Evolutionary conservation across 2,329 filamentous ascomycete genomes (phyloP).

Genomic region (Colletotrichum orbiculare): DNA sequence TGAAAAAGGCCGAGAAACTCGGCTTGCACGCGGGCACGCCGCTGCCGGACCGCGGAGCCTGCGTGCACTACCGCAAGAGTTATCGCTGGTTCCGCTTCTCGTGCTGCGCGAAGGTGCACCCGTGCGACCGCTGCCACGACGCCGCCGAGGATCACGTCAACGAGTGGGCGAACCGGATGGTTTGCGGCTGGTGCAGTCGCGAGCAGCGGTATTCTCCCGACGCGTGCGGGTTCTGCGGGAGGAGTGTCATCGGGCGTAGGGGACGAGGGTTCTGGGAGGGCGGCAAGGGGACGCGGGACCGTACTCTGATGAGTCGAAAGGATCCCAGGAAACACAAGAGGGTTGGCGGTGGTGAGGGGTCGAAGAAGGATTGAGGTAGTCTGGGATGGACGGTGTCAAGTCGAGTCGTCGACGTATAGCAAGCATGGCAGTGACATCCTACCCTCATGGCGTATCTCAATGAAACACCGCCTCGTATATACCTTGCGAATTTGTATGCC

Average conservation of each 20-base stretch:
- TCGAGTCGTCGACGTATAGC: no score
- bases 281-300: conserved; percentile 82
- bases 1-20: conserved; percentile 62
- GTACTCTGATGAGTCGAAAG: conserved; percentile 77
- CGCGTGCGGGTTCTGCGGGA: conserved; percentile 79
- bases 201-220: conserved; percentile 85
- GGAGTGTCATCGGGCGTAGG: conserved; percentile 73
- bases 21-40: conserved; percentile 68
- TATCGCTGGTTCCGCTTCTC: conserved; percentile 75
- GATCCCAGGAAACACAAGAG: conserved; percentile 80
- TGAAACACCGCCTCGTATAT: no score
- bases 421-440: no score
- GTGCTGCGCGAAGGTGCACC: conserved; percentile 68
- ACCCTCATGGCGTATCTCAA: no score
- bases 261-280: conserved; percentile 86
- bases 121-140: conserved; percentile 83
- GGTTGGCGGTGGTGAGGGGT: conserved; percentile 55
- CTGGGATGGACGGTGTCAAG: background rate
- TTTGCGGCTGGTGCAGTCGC: conserved; percentile 82
- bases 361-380: conserved; percentile 46
- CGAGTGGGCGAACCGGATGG: conserved; percentile 87
- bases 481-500: no score
- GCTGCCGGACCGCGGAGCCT: conserved; percentile 64
- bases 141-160: conserved; percentile 75
- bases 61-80: conserved; percentile 67